Base-by-base conservation (phyloP, 768 basidiomycete species). In the Phallus indusiatus region DNA sequence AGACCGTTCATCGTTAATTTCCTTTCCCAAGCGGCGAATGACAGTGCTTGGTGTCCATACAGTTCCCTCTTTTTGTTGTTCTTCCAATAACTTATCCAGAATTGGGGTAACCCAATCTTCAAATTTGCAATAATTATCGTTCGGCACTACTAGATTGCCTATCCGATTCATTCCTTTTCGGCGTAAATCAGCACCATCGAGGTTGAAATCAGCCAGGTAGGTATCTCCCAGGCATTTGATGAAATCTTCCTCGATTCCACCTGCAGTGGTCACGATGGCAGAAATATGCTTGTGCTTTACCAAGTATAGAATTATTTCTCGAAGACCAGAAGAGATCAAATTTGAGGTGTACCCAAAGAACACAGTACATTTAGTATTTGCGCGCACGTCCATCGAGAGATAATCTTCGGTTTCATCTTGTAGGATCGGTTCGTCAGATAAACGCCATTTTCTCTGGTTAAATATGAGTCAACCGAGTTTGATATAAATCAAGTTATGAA, bases 81-180 rank as follows among this genome's bases (percentile, higher is more conserved):
- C 96, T 11, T 75, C 80, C 33, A 97, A 80, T 91, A 99, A 91
- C 33, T 75, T 68, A 67, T 98, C 88, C 47, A 99, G 80, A 58
- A 97, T 90, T 1, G 96, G 96, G 18, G 83, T 85, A n/a, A 98
- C 81, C 96, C 96, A 99, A 70, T 98, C 95, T 73, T 99, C 96
- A 65, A 98, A 99, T 67, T 90, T 88, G 83, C 96, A 98, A 72
- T 99, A 99, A 69, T 98, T 98, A 66, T 96, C 92, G 68, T 99
- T 99, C 2, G 96, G 96, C 1, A 99, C 84, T 59, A 99, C 75
- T 47, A 99, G 81, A 67, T 99, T 99, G 34, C 96, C 96, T 62
- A 98, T 93, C 36, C 96, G 83, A 67, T 99, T 99, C 81, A 99
- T 83, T n/a, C 96, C 96, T 61, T 82, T 81, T 68, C 77, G 84